These are phyloP conservation scores for Rhynchosporium secalis DNA, from an alignment of 2,329 filamentous ascomycete genomes.

Conservation along the genomic window DNA sequence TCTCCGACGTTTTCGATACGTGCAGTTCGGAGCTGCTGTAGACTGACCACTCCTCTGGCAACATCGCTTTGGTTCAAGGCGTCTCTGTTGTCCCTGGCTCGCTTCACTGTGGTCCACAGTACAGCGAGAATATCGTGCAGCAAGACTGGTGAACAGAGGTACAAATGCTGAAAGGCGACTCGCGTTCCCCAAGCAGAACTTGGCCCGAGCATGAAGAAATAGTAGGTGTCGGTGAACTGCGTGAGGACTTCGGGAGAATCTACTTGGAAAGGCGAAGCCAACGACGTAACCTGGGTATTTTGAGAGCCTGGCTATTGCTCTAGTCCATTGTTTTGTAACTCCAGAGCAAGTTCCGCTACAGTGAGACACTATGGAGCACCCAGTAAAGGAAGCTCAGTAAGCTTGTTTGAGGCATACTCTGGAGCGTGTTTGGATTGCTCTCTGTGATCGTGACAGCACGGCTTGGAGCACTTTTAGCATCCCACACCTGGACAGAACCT, in stretches of 20 bases:
- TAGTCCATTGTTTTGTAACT: background rate
- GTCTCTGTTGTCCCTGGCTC: conserved; percentile 1
- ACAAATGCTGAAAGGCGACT: background rate
- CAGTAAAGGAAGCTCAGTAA: background rate
- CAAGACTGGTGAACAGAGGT: conserved; percentile 1
- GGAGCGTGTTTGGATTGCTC: background rate
- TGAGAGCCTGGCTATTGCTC: background rate
- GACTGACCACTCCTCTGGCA: background rate
- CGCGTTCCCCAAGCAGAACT: conserved; percentile 5
- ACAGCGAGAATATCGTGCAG: conserved; percentile 8
- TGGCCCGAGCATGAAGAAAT: conserved; percentile 4
- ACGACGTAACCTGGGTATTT: background rate
- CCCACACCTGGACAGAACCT: conserved; percentile 8
- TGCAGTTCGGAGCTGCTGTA: conserved; percentile 2
- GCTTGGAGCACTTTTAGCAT: background rate
- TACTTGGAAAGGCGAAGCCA: conserved; percentile 4
- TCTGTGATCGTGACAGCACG: background rate
- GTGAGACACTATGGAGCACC: conserved; percentile 1
- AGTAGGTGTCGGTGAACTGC: conserved; percentile 2
- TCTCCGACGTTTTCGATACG: background rate
- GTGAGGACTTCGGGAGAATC: conserved; percentile 7
- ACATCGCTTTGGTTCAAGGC: conserved; percentile 4
- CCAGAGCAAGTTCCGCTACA: conserved; percentile 2
- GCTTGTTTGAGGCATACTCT: background rate
- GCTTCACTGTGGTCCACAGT: conserved; percentile 4